These are phyloP conservation scores for Candida sanyiensis DNA, from an alignment of 805 yeast genomes.

Conservation along the genomic window DNA sequence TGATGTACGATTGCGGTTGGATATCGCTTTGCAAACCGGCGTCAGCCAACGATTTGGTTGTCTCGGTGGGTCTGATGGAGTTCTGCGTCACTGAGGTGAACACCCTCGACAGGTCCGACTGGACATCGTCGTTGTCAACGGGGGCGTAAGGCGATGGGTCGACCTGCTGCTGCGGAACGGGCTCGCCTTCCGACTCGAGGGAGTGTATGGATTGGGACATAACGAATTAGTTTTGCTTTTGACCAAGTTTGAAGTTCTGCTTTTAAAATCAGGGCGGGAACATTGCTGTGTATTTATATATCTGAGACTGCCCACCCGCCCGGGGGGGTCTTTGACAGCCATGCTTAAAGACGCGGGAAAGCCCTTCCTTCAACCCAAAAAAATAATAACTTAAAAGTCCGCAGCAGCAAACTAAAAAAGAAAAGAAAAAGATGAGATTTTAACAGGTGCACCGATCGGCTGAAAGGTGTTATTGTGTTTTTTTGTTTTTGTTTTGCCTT, in stretches of 20 bases:
- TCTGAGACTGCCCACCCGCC: neutral
- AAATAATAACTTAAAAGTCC: no score
- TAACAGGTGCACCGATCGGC: neutral
- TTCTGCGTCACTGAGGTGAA: constrained; percentile 20
- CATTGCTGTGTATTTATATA: constrained; percentile 2
- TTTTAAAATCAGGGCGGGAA: no score
- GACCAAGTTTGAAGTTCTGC: neutral
- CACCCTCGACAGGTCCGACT: constrained; percentile 34
- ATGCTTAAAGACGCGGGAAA: constrained; percentile 4
- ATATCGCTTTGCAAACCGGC: constrained; percentile 53
- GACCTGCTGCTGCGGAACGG: constrained; percentile 4
- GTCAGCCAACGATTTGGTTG: constrained; percentile 60
- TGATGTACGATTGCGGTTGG: constrained; percentile 46
- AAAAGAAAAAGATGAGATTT: neutral
- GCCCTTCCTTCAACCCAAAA: neutral
- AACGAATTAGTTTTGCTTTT: neutral
- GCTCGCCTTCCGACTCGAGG: constrained; percentile 9
- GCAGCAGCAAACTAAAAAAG: no score
- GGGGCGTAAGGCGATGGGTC: constrained; percentile 38
- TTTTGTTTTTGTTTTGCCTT: no score
- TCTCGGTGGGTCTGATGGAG: constrained; percentile 54
- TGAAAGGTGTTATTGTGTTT: neutral
- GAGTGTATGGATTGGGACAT: constrained; percentile 20
- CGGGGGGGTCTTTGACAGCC: neutral
- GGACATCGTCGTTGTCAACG: constrained; percentile 38